Evolutionary conservation across 2,329 filamentous ascomycete genomes (phyloP), one percentile per base, ranked within the genome.

Genomic region (Monosporascus sp.): DNA sequence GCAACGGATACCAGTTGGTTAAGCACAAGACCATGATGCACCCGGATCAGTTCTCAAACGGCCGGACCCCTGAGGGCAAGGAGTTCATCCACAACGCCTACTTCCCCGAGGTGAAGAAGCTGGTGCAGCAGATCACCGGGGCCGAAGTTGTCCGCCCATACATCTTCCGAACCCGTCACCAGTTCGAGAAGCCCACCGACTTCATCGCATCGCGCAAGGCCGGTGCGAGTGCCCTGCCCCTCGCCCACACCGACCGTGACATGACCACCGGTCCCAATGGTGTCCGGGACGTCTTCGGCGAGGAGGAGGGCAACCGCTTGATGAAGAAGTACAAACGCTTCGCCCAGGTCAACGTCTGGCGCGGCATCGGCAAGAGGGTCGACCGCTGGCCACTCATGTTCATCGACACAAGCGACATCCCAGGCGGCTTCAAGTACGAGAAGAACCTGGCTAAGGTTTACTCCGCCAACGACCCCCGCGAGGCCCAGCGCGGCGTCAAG

Each of bases 281-380:
- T 2, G 61, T 64, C 40, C 62, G 61, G 47, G 62, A 64, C 52
- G 52, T 64, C 20, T 56, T 64, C 5, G 56, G 56, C 46, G 62
- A 59, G 3, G 52, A 56, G 14, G 63, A 61, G 16, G 63, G 64
- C 20, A 56, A 62, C 40, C 40, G 40, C 31, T 46, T 61, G n/a
- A 57, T 66, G 46, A 55, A 56, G 51, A 51, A 61, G 45, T 57
- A 60, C 52, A 60, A 60, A 50, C 62, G 61, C 19, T 66, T 59
- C 51, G 63, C 62, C 14, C 61, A 63, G 46, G 62, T 66, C 43
- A 66, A 66, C 55, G 48, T 66, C 50, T 66, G 64, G 64, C 59
- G 64, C 50, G 61, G 61, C 8, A 61, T 66, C 50, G 62, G 62
- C 49, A 50, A 63, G 34, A 55, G 62, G 37, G 60, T 64, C 55